Evolutionary conservation across 495 filamentous ascomycete species (phyloP).

Genomic region (Bathelium albidoporum): DNA sequence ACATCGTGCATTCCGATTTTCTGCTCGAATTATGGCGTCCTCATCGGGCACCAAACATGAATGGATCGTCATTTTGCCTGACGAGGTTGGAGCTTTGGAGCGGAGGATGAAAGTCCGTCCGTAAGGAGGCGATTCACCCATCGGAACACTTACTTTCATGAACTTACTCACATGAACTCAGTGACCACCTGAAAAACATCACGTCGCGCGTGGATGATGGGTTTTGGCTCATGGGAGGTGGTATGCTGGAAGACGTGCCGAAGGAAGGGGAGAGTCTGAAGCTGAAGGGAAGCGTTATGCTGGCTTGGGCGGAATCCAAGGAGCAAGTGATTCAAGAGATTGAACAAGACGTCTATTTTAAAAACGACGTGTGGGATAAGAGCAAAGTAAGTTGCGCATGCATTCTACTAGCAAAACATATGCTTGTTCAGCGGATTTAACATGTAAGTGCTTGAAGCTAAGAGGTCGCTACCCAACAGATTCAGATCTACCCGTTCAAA

Average conservation of each 20-base stretch:
- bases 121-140: slow-evolving; percentile 38
- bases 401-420: neutral
- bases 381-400: slow-evolving; percentile 44
- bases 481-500: slow-evolving; percentile 31
- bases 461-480: slow-evolving; percentile 7
- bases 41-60: slow-evolving; percentile 39
- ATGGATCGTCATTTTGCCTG: slow-evolving; percentile 79
- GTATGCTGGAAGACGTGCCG: slow-evolving; percentile 57
- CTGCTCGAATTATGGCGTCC: slow-evolving; percentile 1
- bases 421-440: neutral
- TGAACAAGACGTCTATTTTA: slow-evolving; percentile 61
- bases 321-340: slow-evolving; percentile 59
- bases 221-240: slow-evolving; percentile 52
- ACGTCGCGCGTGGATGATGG: slow-evolving; percentile 35
- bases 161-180: slow-evolving; percentile 18
- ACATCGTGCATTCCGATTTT: neutral
- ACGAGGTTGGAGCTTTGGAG: slow-evolving; percentile 53
- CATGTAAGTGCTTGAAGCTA: neutral
- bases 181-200: slow-evolving; percentile 47
- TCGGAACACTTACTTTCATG: neutral
- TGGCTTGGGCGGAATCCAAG: slow-evolving; percentile 50
- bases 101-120: slow-evolving; percentile 62
- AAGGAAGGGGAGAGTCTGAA: slow-evolving; percentile 50
- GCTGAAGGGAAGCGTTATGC: slow-evolving; percentile 60
- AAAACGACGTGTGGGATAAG: slow-evolving; percentile 71